Conservation (phyloP, 2,329 filamentous ascomycete species). For the Claviceps purpurea region DNA sequence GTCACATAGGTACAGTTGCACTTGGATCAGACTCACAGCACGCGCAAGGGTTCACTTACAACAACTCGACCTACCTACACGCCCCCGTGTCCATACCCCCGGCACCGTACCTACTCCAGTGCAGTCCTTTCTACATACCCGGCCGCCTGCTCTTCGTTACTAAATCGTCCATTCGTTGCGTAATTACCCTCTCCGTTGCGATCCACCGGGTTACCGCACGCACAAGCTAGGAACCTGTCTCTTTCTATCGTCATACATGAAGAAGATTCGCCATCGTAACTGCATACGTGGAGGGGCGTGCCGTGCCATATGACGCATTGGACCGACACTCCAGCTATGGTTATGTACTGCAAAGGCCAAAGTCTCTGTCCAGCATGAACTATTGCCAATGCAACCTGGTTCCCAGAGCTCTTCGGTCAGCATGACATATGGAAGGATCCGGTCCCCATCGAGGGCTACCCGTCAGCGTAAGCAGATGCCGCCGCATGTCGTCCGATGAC, state of each 20-base stretch:
- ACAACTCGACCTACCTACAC: too few species aligned
- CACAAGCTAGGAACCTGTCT: neutral
- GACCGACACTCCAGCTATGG: neutral
- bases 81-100: too few species aligned
- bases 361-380: neutral
- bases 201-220: too few species aligned
- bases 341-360: neutral
- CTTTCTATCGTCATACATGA: slow-evolving; percentile 1
- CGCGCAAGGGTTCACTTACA: too few species aligned
- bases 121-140: too few species aligned
- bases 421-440: slow-evolving; percentile 1
- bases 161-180: too few species aligned
- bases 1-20: too few species aligned
- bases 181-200: too few species aligned
- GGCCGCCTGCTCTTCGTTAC: too few species aligned
- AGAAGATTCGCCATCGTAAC: neutral
- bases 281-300: neutral
- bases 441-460: neutral
- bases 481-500: neutral
- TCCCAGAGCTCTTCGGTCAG: neutral
- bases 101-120: too few species aligned
- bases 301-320: slow-evolving; percentile 1
- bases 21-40: too few species aligned
- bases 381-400: neutral
- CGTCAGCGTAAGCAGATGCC: slow-evolving; percentile 1